phyloP scores from a whole-genome alignment of 805 yeast species.

The Nakazawaea peltata region DNA sequence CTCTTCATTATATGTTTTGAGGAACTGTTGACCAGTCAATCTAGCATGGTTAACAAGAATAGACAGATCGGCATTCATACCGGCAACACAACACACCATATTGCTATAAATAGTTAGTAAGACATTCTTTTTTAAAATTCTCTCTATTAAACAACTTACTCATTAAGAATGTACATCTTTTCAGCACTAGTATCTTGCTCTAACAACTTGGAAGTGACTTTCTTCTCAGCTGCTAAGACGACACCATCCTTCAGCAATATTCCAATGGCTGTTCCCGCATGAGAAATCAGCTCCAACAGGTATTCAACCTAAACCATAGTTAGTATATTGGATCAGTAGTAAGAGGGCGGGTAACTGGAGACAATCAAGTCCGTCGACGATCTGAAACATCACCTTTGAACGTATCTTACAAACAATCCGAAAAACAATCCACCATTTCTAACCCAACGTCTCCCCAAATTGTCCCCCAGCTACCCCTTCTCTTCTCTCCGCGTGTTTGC shows the following conservation, averaged over 20 bases:
- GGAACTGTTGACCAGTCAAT: slow-evolving; percentile 71
- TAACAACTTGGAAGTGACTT: slow-evolving; percentile 83
- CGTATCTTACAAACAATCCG: no score
- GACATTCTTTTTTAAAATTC: neutral
- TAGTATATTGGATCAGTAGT: slow-evolving; percentile 5
- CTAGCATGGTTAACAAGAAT: slow-evolving; percentile 87
- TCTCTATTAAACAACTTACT: slow-evolving; percentile 22
- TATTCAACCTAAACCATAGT: slow-evolving; percentile 61
- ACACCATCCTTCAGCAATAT: slow-evolving; percentile 77
- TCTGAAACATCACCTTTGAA: neutral
- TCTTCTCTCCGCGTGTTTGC: no score
- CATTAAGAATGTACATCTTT: slow-evolving; percentile 80
- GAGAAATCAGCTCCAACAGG: slow-evolving; percentile 85
- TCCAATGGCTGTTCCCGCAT: slow-evolving; percentile 80
- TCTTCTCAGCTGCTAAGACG: slow-evolving; percentile 93
- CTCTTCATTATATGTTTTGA: slow-evolving; percentile 83
- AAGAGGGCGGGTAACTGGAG: no score
- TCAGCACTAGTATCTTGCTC: slow-evolving; percentile 94
- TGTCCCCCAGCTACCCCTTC: no score
- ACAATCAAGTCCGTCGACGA: no score
- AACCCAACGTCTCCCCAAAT: neutral
- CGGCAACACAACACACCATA: slow-evolving; percentile 92
- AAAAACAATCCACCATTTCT: no score
- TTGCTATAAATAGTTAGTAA: slow-evolving; percentile 21
- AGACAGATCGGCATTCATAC: slow-evolving; percentile 95